A percentile compares a stretch with the other conserved stretches of the same genome.
Evolutionary conservation across 768 basidiomycete genomes (phyloP).

Genomic region (Mrakia frigida): DNA sequence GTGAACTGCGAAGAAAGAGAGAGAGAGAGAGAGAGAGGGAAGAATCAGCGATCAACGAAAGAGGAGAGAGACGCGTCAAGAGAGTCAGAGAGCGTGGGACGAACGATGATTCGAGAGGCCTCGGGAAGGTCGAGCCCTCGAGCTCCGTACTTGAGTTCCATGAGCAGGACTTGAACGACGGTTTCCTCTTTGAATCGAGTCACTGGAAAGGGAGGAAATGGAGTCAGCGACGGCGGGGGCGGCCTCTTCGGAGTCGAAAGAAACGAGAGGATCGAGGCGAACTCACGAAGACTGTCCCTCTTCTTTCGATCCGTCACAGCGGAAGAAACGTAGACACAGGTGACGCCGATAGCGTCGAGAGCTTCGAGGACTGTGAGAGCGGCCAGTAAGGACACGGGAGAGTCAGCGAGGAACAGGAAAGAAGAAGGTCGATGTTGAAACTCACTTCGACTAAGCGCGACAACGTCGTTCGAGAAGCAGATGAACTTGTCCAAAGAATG

Average conservation of each 20-base stretch:
- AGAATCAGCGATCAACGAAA: neutral
- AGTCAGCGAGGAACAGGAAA: neutral
- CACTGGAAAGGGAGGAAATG: neutral
- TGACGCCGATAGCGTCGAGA: neutral
- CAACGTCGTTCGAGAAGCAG: constrained; percentile 16
- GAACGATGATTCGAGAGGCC: constrained; percentile 16
- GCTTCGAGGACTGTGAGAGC: constrained; percentile 5
- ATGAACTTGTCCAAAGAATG: constrained; percentile 6
- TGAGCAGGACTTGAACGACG: constrained; percentile 3
- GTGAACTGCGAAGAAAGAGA: neutral
- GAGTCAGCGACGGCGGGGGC: neutral
- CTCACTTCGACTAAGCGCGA: constrained; percentile 5
- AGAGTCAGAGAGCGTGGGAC: neutral
- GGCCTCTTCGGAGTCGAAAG: neutral
- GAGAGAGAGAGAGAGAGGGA: neutral
- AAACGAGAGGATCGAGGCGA: neutral
- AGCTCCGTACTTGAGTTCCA: constrained; percentile 17
- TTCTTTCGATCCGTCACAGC: neutral
- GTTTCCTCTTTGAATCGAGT: neutral
- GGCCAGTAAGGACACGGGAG: neutral
- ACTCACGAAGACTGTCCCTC: constrained; percentile 7
- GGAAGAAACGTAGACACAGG: neutral
- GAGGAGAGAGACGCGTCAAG: neutral
- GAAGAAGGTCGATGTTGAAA: neutral
- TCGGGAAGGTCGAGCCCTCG: constrained; percentile 3